Conservation (phyloP, 2,329 filamentous ascomycete species). For the Aspergillus thermomutatus region DNA sequence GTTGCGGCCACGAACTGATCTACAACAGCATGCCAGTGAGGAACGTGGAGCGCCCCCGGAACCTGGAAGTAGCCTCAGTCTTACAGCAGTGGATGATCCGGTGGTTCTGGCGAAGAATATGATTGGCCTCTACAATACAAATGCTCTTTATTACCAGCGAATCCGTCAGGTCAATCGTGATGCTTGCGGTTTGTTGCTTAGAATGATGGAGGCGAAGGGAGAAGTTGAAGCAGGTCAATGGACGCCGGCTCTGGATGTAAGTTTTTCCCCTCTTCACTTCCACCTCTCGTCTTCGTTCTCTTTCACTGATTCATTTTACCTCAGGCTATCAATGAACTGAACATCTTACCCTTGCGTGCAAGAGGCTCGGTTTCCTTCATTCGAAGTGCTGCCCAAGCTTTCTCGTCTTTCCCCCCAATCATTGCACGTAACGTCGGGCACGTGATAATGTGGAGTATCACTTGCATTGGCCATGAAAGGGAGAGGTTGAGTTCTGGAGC, state of each 20-base stretch:
- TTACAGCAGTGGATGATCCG: conserved; percentile 67
- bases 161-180: conserved; percentile 58
- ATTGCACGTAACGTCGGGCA: conserved; percentile 88
- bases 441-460: conserved; percentile 89
- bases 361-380: conserved; percentile 73
- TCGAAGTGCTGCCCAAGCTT: conserved; percentile 74
- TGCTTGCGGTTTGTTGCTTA: conserved; percentile 57
- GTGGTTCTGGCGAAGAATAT: conserved; percentile 62
- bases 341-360: conserved; percentile 76
- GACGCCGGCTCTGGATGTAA: conserved; percentile 62
- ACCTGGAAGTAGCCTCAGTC: conserved; percentile 50
- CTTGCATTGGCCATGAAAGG: conserved; percentile 76
- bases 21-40: conserved; percentile 28
- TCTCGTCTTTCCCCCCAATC: conserved; percentile 72
- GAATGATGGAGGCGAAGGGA: conserved; percentile 59
- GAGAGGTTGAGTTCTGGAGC: conserved; percentile 66
- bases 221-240: conserved; percentile 58
- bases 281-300: background rate
- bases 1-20: conserved; percentile 64
- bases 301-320: conserved; percentile 10
- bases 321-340: conserved; percentile 69
- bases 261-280: conserved; percentile 27
- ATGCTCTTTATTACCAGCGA: conserved; percentile 58
- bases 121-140: conserved; percentile 58
- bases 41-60: conserved; percentile 44